A percentile compares a stretch with the other conserved stretches of the same genome.
Evolutionary conservation across 2,329 filamentous ascomycete species (phyloP).

Genomic region (Cladobotryum mycophilum): DNA sequence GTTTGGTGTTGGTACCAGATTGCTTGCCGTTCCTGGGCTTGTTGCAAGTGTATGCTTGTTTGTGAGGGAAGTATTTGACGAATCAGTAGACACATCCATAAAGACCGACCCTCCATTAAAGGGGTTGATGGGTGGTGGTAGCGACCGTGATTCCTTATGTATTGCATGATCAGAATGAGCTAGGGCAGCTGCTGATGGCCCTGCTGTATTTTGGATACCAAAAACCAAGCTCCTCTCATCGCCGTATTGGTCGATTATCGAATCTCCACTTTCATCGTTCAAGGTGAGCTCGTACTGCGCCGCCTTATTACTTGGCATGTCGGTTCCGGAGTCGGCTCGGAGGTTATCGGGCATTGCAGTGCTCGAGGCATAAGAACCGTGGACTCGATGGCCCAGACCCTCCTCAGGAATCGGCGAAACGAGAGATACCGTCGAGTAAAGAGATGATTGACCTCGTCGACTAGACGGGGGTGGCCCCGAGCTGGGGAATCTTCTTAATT

Average conservation of each 20-base stretch:
- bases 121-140: background rate
- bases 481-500: conserved; percentile 43
- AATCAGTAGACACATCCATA: conserved; percentile 40
- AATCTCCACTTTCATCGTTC: conserved; percentile 37
- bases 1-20: conserved; percentile 32
- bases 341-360: conserved; percentile 65
- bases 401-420: conserved; percentile 75
- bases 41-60: conserved; percentile 14
- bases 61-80: conserved; percentile 36
- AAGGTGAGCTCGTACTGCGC: conserved; percentile 45
- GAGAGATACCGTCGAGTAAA: conserved; percentile 59
- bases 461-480: conserved; percentile 56
- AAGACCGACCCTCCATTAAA: conserved; percentile 25
- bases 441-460: conserved; percentile 55
- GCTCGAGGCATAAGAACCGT: conserved; percentile 64
- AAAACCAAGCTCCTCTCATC: conserved; percentile 38
- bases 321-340: conserved; percentile 41
- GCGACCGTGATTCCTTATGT: background rate
- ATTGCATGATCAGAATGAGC: too few relatives aligned
- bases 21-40: conserved; percentile 12
- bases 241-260: conserved; percentile 39
- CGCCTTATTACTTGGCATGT: conserved; percentile 42
- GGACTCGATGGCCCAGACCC: conserved; percentile 49
- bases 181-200: too few relatives aligned
- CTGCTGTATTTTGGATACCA: background rate